Evolutionary conservation across 176 grass and related monocot genomes (phyloP).

Genomic region (Eleusine indica): DNA sequence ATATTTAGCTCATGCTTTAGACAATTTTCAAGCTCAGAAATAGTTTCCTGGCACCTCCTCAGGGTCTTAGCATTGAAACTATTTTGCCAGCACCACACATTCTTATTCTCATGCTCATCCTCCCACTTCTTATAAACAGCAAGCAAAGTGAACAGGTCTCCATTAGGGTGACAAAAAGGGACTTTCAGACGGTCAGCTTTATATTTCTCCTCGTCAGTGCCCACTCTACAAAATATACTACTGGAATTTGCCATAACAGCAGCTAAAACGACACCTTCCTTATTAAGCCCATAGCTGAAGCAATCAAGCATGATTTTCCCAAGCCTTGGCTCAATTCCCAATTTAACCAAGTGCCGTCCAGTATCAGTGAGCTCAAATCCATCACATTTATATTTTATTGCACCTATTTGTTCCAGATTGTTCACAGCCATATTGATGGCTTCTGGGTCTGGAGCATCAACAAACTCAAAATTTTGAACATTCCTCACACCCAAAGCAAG

Average conservation of each 20-base stretch:
- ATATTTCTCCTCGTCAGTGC: constrained; percentile 76
- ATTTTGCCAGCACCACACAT: constrained; percentile 93
- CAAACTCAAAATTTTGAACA: constrained; percentile 77
- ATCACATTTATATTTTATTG: constrained; percentile 51
- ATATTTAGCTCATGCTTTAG: constrained; percentile 73
- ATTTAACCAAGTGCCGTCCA: constrained; percentile 70
- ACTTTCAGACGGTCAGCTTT: constrained; percentile 85
- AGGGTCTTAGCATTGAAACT: constrained; percentile 92
- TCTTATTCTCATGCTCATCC: constrained; percentile 61
- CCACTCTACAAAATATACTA: constrained; percentile 98
- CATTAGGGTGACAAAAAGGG: constrained; percentile 80
- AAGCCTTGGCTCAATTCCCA: constrained; percentile 82
- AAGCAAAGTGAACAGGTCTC: constrained; percentile 93
- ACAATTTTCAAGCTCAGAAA: constrained; percentile 79
- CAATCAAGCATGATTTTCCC: constrained; percentile 98
- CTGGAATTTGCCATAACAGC: constrained; percentile 95
- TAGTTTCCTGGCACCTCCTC: constrained; percentile 84
- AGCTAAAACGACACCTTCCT: constrained; percentile 87
- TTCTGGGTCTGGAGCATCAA: constrained; percentile 84
- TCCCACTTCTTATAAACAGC: constrained; percentile 98
- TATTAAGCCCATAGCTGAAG: constrained; percentile 63
- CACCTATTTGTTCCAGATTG: constrained; percentile 85
- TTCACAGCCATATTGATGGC: constrained; percentile 68
- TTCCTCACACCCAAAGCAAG: constrained; percentile 76
- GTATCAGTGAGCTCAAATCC: constrained; percentile 71